Evolutionary conservation across 2,329 filamentous ascomycete species (phyloP), one percentile per base, ranked within the genome.

Genomic region (Passalora sequoiae): DNA sequence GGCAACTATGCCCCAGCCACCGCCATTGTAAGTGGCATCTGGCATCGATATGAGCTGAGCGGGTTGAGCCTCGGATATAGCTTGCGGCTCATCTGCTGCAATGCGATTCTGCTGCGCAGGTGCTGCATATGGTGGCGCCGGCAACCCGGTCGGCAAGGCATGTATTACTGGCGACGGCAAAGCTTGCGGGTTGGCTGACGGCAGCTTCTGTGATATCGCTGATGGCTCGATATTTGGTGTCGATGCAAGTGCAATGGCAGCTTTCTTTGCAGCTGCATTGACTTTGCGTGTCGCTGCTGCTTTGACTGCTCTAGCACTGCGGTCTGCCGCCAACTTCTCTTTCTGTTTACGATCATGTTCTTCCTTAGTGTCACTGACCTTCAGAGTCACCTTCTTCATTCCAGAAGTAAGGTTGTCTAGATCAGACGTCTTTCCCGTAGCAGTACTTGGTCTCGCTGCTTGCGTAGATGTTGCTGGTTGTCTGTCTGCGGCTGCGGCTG

Each of bases 351-450:
- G 57, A 35, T 77, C 74, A 47, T 80, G 69, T 55, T 80, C 76
- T 55, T 80, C 76, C 16, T 71, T 71, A 0, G 75, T 69, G 0
- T 75, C 75, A 28, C 48, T 53, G 39, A 81, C 66, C 49, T 78
- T 80, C 36, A 83, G 58, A 16, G 77, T 80, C 42, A 82, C 74
- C 20, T 73, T 74, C 56, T 75, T 76, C 47, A 81, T 60, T 3
- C 74, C 74, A 3, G 70, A 67, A 1, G 74, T 67, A 19, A 80
- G 60, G 13, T 64, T 66, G 32, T 80, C 75, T 32, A 80, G 58
- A 22, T 71, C 68, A 12, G 64, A 57, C 40, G 44, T 31, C 27
- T 24, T 25, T 12, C 36, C 40, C 19, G 46, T 24, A 20, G 40
- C 13, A 2, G 35, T 29, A 6, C 36, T 38, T 24, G 39, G 16